A percentile compares a stretch with the other conserved stretches of the same genome.
phyloP scores from a whole-genome alignment of 345 rosid species.

The Capsella bursapastoris region DNA sequence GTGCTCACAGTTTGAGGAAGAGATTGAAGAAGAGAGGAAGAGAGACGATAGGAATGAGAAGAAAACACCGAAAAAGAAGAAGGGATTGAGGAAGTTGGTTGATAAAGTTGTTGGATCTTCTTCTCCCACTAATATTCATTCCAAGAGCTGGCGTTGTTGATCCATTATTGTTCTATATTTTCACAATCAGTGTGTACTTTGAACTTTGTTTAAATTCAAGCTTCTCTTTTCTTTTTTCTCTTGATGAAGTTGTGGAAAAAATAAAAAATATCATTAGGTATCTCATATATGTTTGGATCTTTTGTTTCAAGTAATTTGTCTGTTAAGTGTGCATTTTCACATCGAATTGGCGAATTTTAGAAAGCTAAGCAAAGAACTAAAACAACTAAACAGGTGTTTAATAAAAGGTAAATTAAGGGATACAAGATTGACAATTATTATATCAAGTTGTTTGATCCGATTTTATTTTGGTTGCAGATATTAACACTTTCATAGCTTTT shows the following conservation, averaged over 20 bases:
- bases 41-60: constrained; percentile 4
- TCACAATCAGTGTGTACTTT: neutral
- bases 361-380: neutral
- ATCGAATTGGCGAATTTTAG: neutral
- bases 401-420: no score
- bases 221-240: neutral
- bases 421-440: neutral
- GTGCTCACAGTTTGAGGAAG: constrained; percentile 36
- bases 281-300: neutral
- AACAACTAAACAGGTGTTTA: no score
- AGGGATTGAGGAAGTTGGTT: constrained; percentile 38
- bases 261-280: neutral
- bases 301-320: neutral
- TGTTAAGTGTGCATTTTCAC: neutral
- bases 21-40: constrained; percentile 36
- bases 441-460: neutral
- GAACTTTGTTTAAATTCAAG: neutral
- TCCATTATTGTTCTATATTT: neutral
- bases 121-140: constrained; percentile 37
- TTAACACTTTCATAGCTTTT: neutral
- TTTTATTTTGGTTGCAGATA: no score
- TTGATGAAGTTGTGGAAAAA: neutral
- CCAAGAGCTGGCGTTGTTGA: constrained; percentile 44
- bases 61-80: constrained; percentile 34
- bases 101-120: constrained; percentile 47